phyloP scores from a whole-genome alignment of 805 yeast species.

The Candida succiphila region DNA sequence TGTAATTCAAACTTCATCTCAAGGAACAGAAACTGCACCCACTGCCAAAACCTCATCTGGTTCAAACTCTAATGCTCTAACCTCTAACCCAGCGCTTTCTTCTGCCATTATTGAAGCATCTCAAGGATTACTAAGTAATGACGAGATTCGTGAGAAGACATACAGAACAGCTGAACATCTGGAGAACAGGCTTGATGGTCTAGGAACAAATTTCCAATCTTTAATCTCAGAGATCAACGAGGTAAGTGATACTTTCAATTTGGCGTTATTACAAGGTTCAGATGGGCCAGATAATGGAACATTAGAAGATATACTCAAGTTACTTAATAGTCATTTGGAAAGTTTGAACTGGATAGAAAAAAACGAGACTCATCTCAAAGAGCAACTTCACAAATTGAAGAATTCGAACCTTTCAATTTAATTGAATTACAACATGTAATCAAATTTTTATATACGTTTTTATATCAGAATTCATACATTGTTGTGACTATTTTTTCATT shows the following conservation, averaged over 20 bases:
- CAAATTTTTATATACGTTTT: constrained; percentile 1
- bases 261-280: constrained; percentile 31
- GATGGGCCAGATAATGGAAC: constrained; percentile 25
- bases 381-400: constrained; percentile 41
- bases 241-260: constrained; percentile 72
- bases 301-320: constrained; percentile 61
- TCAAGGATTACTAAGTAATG: constrained; percentile 41
- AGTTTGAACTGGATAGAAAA: constrained; percentile 82
- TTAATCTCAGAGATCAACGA: constrained; percentile 75
- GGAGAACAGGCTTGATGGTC: constrained; percentile 67
- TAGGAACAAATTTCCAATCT: constrained; percentile 69
- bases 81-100: not conserved
- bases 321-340: constrained; percentile 82
- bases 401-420: constrained; percentile 1
- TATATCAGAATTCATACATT: not conserved
- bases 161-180: constrained; percentile 79
- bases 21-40: not conserved
- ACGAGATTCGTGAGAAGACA: constrained; percentile 82
- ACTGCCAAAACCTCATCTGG: not conserved
- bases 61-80: not conserved
- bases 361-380: constrained; percentile 57
- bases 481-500: constrained; percentile 17
- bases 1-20: not conserved
- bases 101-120: not conserved
- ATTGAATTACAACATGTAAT: not conserved